Conservation (phyloP, 2,329 filamentous ascomycete species). For the Talaromyces piceae region DNA sequence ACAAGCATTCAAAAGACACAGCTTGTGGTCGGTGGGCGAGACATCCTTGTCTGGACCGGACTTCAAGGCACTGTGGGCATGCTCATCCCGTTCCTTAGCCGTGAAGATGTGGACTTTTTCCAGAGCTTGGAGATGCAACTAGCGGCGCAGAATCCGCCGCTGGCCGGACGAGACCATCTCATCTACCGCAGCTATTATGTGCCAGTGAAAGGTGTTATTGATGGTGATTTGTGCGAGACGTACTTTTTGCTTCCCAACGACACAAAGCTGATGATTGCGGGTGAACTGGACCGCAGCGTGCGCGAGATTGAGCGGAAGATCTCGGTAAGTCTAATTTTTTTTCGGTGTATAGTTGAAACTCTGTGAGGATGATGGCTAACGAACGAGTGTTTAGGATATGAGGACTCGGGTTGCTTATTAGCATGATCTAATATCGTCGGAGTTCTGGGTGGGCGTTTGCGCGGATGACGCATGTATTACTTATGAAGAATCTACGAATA, state of each 20-base stretch:
- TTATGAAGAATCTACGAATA: neutral
- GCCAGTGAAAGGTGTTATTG: conserved; percentile 92
- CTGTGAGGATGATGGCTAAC: conserved; percentile 1
- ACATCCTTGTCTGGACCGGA: conserved; percentile 87
- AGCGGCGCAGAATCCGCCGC: conserved; percentile 73
- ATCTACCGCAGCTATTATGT: conserved; percentile 95
- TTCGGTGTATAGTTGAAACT: conserved; percentile 10
- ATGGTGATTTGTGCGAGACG: conserved; percentile 92
- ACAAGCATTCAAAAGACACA: conserved; percentile 84
- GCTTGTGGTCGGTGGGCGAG: conserved; percentile 82
- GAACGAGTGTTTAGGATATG: conserved; percentile 42
- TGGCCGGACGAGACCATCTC: conserved; percentile 88
- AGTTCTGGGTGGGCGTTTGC: conserved; percentile 10
- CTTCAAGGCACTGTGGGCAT: conserved; percentile 92
- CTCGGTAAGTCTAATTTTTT: conserved; percentile 44
- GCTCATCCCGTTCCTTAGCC: conserved; percentile 80
- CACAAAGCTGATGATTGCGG: conserved; percentile 92
- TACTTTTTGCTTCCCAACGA: conserved; percentile 77
- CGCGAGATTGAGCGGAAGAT: conserved; percentile 95
- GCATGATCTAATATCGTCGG: neutral
- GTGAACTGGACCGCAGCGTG: conserved; percentile 81
- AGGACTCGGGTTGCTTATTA: conserved; percentile 50
- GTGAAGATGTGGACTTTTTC: conserved; percentile 97
- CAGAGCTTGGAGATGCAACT: conserved; percentile 86
- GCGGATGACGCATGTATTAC: neutral